Conservation (phyloP, 2,329 filamentous ascomycete genomes). For the Colletotrichum sidae region DNA sequence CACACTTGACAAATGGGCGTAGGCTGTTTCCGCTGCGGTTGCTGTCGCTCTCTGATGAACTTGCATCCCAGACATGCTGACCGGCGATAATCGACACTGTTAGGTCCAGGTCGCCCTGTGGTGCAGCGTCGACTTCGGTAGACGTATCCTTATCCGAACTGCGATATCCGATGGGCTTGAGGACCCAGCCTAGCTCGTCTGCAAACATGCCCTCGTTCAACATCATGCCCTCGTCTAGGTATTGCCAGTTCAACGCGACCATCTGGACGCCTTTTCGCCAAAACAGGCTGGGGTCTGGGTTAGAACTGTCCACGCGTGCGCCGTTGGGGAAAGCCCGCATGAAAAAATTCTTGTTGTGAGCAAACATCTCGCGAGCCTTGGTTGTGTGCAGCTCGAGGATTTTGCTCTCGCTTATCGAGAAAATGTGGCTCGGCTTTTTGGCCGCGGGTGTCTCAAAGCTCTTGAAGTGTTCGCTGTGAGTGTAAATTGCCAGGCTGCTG, state of each 20-base stretch:
- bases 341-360: constrained; percentile 87
- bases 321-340: constrained; percentile 93
- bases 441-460: constrained; percentile 74
- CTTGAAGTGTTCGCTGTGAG: constrained; percentile 84
- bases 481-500: constrained; percentile 84
- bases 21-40: constrained; percentile 54
- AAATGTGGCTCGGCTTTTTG: constrained; percentile 76
- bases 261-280: constrained; percentile 98
- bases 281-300: constrained; percentile 90
- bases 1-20: constrained; percentile 80
- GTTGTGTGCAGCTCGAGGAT: constrained; percentile 71
- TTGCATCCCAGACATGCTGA: constrained; percentile 76
- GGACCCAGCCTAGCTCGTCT: constrained; percentile 83
- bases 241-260: constrained; percentile 98
- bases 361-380: constrained; percentile 79
- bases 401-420: constrained; percentile 86
- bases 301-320: constrained; percentile 85
- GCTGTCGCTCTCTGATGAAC: constrained; percentile 45
- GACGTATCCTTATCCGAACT: constrained; percentile 53
- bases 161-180: constrained; percentile 84
- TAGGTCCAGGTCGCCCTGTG: constrained; percentile 71
- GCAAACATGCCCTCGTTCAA: constrained; percentile 98
- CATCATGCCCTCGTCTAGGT: constrained; percentile 92
- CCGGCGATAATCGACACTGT: constrained; percentile 80
- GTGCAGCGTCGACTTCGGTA: constrained; percentile 58